phyloP scores from a whole-genome alignment of 2,329 filamentous ascomycete genomes.

The Didymella arachidicola region DNA sequence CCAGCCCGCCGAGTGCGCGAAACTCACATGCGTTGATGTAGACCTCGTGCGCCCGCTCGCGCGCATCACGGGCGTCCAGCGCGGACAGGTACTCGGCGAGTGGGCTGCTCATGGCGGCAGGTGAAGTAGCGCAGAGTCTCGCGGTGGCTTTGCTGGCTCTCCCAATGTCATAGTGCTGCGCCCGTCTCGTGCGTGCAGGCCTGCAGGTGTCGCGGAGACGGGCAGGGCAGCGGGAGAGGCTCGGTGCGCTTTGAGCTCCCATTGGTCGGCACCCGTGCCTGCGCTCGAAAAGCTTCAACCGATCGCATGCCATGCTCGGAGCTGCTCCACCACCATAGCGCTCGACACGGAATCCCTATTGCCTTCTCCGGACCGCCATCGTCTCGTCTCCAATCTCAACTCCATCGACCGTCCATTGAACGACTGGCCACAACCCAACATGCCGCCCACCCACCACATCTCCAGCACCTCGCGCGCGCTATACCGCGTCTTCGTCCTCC shows the following conservation, averaged over 20 bases:
- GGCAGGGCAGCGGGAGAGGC: slow-evolving; percentile 18
- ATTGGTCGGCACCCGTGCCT: slow-evolving; percentile 26
- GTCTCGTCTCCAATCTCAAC: not conserved
- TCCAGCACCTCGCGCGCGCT: slow-evolving; percentile 30
- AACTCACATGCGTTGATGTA: slow-evolving; percentile 80
- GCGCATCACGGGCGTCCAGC: slow-evolving; percentile 74
- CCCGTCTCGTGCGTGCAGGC: not conserved
- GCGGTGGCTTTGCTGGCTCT: slow-evolving; percentile 5
- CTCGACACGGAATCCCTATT: not conserved
- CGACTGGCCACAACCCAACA: slow-evolving; percentile 9
- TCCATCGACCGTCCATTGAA: not conserved
- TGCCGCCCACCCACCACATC: slow-evolving; percentile 46
- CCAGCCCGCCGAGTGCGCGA: not conserved
- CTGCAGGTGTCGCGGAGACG: slow-evolving; percentile 18
- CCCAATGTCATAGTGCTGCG: slow-evolving; percentile 34
- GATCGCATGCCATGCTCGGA: slow-evolving; percentile 8
- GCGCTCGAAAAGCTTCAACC: slow-evolving; percentile 25
- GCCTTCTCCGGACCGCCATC: not conserved
- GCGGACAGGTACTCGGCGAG: slow-evolving; percentile 80
- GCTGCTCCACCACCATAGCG: slow-evolving; percentile 1
- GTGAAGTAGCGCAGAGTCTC: slow-evolving; percentile 14
- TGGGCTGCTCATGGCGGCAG: slow-evolving; percentile 71
- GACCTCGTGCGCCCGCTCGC: slow-evolving; percentile 69
- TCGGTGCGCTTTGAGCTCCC: slow-evolving; percentile 17
- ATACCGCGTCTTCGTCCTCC: slow-evolving; percentile 25